A percentile compares a stretch with the other conserved stretches of the same genome.
phyloP scores from a whole-genome alignment of 1,139 yeast species.

The Magnusiomyces tetraspermus region DNA sequence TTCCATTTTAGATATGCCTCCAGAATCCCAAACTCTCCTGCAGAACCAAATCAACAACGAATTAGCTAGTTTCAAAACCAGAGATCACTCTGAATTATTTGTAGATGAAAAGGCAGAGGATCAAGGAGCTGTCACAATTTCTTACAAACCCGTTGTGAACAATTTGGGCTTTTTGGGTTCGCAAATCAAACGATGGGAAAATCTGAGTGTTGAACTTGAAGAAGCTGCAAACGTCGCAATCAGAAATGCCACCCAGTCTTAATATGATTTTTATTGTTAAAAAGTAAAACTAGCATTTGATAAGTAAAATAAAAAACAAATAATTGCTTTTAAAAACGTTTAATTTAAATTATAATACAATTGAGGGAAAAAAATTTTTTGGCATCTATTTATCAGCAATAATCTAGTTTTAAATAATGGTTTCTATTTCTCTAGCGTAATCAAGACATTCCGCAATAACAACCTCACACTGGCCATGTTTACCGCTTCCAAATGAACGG shows the following conservation, averaged over 20 bases:
- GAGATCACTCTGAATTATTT: not conserved
- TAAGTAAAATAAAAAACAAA: not conserved
- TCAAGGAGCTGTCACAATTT: not conserved
- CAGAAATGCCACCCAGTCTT: conserved; percentile 7
- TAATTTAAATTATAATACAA: conserved; percentile 2
- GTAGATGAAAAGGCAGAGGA: not conserved
- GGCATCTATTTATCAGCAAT: not conserved
- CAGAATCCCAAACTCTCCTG: no score
- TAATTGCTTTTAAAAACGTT: not conserved
- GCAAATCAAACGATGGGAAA: conserved; percentile 1
- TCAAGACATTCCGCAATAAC: conserved; percentile 57
- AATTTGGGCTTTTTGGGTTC: conserved; percentile 13
- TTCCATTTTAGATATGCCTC: not conserved
- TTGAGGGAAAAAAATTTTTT: no score
- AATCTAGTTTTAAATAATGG: conserved; percentile 46
- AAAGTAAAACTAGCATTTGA: not conserved
- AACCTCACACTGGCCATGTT: conserved; percentile 27
- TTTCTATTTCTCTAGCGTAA: conserved; percentile 81
- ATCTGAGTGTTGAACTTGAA: not conserved
- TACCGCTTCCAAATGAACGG: conserved; percentile 14
- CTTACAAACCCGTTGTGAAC: conserved; percentile 10
- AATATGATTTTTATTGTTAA: not conserved
- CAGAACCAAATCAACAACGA: not conserved
- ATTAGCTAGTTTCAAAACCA: not conserved
- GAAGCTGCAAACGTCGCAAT: conserved; percentile 9